phyloP scores from a whole-genome alignment of 2,329 filamentous ascomycete species.

The Calcarisporium arbuscula region DNA sequence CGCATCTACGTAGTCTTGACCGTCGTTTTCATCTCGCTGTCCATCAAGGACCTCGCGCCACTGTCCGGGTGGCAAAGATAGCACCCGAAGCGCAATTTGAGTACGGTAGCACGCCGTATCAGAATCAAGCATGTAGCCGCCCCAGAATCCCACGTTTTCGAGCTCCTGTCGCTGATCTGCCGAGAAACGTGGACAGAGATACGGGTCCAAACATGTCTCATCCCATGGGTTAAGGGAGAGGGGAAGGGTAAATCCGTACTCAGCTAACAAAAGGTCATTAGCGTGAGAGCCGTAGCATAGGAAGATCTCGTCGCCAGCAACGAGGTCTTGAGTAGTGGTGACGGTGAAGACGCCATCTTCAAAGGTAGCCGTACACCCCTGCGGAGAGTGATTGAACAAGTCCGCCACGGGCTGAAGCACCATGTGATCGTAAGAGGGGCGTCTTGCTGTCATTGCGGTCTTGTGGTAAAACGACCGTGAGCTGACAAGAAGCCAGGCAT shows the following conservation, averaged over 20 bases:
- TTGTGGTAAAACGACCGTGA: constrained; percentile 56
- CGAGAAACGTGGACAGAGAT: constrained; percentile 34
- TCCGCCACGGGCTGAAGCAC: constrained; percentile 67
- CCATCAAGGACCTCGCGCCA: constrained; percentile 41
- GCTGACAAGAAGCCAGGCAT: constrained; percentile 55
- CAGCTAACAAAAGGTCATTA: constrained; percentile 64
- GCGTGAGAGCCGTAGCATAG: constrained; percentile 64
- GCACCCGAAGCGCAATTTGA: constrained; percentile 42
- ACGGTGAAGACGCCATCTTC: constrained; percentile 47
- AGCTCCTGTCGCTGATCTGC: constrained; percentile 29
- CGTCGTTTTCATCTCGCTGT: constrained; percentile 38
- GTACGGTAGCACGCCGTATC: constrained; percentile 48
- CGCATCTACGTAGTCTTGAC: constrained; percentile 29
- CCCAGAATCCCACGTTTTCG: constrained; percentile 41
- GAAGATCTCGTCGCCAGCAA: constrained; percentile 55
- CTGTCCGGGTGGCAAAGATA: constrained; percentile 27
- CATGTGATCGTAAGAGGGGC: constrained; percentile 51
- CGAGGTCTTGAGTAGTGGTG: constrained; percentile 42
- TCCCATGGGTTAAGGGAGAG: constrained; percentile 41
- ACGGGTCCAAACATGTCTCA: constrained; percentile 40
- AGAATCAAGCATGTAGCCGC: constrained; percentile 44
- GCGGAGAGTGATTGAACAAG: constrained; percentile 56
- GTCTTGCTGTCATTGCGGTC: constrained; percentile 31
- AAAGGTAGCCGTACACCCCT: constrained; percentile 48
- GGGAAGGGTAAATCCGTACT: constrained; percentile 51